Evolutionary conservation across 345 rosid species (phyloP).

Genomic region (Syzygium aromaticum): DNA sequence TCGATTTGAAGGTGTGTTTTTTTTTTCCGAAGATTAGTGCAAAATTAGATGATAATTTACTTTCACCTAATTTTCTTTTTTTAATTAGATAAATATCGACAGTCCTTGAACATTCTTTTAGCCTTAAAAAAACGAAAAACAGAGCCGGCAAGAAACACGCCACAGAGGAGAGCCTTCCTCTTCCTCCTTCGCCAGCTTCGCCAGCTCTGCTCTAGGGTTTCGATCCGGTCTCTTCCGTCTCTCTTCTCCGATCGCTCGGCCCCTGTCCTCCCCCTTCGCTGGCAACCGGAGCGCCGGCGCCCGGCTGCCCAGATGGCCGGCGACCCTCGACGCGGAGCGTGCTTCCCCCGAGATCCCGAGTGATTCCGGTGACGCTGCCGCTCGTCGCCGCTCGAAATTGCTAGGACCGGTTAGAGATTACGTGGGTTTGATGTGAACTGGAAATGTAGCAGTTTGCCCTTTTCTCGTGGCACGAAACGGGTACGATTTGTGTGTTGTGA

Average conservation of each 20-base stretch:
- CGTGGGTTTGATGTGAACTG: neutral
- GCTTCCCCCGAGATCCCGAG: neutral
- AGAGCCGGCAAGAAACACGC: neutral
- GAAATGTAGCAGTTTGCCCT: neutral
- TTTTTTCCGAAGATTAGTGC: no score
- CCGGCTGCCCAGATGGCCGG: neutral
- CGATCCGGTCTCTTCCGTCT: neutral
- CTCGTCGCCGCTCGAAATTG: neutral
- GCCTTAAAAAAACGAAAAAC: neutral
- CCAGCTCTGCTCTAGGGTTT: neutral
- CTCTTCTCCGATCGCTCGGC: neutral
- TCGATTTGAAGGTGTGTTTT: no score
- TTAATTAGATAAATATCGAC: neutral
- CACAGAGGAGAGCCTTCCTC: neutral
- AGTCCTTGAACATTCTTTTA: neutral
- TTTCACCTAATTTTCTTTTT: neutral
- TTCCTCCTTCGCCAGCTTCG: neutral
- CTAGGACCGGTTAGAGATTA: neutral
- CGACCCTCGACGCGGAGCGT: neutral
- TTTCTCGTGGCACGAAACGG: neutral
- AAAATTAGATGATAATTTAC: neutral
- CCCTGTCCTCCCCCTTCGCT: neutral
- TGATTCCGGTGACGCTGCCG: neutral
- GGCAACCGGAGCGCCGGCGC: neutral
- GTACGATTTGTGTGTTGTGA: neutral